These are phyloP conservation scores for Coemansia sp. DNA, from an alignment of 192 early-diverging fungal species.

Conservation along the genomic window DNA sequence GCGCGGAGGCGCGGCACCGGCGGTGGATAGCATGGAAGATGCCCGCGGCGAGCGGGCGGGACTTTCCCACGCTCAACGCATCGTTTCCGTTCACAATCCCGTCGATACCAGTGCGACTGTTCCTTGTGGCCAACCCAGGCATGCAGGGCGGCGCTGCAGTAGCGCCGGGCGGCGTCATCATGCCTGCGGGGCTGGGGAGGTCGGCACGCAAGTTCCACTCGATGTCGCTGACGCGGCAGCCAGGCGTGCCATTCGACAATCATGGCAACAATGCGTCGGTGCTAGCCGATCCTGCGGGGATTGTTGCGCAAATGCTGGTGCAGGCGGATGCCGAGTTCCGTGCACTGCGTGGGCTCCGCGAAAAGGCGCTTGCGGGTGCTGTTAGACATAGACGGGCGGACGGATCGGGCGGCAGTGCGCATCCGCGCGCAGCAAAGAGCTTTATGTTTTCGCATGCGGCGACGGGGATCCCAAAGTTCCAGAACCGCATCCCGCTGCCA, in stretches of 20 bases:
- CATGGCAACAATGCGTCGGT: constrained; percentile 5
- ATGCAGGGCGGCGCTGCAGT: constrained; percentile 15
- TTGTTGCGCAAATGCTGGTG: constrained; percentile 14
- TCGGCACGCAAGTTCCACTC: constrained; percentile 57
- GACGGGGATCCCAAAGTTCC: constrained; percentile 61
- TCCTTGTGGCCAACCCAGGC: constrained; percentile 22
- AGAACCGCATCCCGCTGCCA: constrained; percentile 33
- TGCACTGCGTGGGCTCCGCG: constrained; percentile 1
- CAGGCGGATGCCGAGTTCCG: constrained; percentile 10
- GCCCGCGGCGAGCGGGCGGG: constrained; percentile 23
- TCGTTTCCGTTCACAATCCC: constrained; percentile 57
- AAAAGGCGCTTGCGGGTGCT: background rate
- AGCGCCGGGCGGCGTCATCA: constrained; percentile 37
- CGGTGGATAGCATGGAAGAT: constrained; percentile 29
- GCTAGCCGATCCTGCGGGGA: constrained; percentile 24
- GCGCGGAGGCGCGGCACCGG: background rate
- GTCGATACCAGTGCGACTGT: constrained; percentile 33
- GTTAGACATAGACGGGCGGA: constrained; percentile 28
- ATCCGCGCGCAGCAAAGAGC: constrained; percentile 36
- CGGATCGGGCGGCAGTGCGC: constrained; percentile 3
- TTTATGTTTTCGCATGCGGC: constrained; percentile 66
- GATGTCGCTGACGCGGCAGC: constrained; percentile 44
- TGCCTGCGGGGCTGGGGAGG: constrained; percentile 51
- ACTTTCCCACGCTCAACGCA: constrained; percentile 53
- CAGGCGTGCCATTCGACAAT: constrained; percentile 38